phyloP scores from a whole-genome alignment of 2,329 filamentous ascomycete genomes.

The Daldinia eschscholtzii region DNA sequence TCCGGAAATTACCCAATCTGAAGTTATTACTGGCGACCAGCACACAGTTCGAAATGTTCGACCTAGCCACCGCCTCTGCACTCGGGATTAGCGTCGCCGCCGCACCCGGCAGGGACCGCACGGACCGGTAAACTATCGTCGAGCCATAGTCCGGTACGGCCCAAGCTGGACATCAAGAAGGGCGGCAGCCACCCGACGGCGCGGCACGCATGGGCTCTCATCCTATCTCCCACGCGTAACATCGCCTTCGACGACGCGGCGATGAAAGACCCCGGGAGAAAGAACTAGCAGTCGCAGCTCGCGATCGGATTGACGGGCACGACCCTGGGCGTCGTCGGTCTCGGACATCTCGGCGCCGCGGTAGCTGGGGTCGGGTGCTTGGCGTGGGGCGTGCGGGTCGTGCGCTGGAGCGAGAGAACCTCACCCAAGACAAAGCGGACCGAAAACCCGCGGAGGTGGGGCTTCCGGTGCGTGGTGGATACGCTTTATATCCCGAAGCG shows the following conservation, averaged over 20 bases:
- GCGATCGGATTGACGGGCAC: conserved; percentile 69
- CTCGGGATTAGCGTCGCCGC: conserved; percentile 65
- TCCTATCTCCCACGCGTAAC: conserved; percentile 69
- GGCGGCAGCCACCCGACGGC: conserved; percentile 62
- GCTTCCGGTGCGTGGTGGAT: conserved; percentile 56
- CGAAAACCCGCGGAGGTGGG: conserved; percentile 65
- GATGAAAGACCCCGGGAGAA: conserved; percentile 61
- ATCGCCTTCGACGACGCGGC: conserved; percentile 70
- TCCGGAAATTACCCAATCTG: conserved; percentile 71
- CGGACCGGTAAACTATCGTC: conserved; percentile 34
- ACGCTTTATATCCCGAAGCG: conserved; percentile 50
- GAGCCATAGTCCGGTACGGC: conserved; percentile 14
- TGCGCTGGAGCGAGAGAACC: conserved; percentile 73
- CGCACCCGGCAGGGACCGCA: conserved; percentile 56
- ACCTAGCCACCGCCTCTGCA: conserved; percentile 64
- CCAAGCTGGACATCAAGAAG: conserved; percentile 48
- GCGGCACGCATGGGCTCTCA: conserved; percentile 68
- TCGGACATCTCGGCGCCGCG: conserved; percentile 72
- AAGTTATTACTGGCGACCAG: conserved; percentile 73
- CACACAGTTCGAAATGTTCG: conserved; percentile 70
- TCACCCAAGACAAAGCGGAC: conserved; percentile 74
- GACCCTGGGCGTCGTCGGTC: conserved; percentile 70
- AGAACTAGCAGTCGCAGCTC: conserved; percentile 70
- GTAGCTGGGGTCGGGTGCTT: conserved; percentile 69
- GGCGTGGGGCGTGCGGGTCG: conserved; percentile 73